Conservation (phyloP, 176 grass and related monocot species). For the Juncus inflexus region DNA sequence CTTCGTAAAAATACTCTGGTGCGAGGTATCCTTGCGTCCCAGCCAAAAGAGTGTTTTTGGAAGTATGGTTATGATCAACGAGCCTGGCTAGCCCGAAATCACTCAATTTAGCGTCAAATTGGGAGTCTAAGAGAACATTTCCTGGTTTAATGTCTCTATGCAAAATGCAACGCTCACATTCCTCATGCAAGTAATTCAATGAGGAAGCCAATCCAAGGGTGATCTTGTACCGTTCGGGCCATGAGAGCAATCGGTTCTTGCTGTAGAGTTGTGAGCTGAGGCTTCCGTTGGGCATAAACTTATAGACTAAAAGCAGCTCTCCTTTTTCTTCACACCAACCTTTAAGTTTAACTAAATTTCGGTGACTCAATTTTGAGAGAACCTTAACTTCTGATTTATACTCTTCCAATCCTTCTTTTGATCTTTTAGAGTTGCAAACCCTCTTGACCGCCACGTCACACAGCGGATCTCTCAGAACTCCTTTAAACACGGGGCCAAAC, state of each 20-base stretch:
- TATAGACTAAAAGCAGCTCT: constrained; percentile 2
- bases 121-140: neutral
- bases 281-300: constrained; percentile 13
- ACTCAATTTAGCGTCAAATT: constrained; percentile 1
- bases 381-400: constrained; percentile 12
- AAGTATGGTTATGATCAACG: neutral
- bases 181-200: constrained; percentile 19
- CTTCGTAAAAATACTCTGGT: constrained; percentile 8
- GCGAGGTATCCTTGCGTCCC: neutral
- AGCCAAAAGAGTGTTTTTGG: neutral
- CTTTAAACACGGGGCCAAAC: constrained; percentile 16
- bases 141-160: constrained; percentile 15
- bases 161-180: constrained; percentile 3
- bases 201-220: neutral
- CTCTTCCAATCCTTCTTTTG: neutral
- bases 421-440: neutral
- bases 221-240: constrained; percentile 10
- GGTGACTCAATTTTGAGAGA: neutral
- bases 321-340: constrained; percentile 9
- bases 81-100: constrained; percentile 17
- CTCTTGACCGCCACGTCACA: neutral
- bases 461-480: neutral
- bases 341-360: neutral
- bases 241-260: neutral
- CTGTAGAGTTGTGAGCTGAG: constrained; percentile 20